Base-by-base conservation (phyloP, 2,329 filamentous ascomycete species). In the Claviceps cyperi region DNA sequence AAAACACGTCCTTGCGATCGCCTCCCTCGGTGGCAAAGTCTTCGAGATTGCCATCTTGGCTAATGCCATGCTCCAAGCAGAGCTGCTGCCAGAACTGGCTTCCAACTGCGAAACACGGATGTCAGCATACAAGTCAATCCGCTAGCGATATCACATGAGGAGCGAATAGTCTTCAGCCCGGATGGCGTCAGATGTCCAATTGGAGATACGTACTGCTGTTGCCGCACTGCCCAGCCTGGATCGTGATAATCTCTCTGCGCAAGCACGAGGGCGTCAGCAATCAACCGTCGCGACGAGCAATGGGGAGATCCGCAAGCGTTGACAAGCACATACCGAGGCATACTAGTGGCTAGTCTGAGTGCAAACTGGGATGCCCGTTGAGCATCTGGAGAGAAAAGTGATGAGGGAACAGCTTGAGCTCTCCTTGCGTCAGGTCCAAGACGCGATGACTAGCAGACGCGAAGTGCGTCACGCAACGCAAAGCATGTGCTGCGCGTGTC, bases 71-170 rank as follows among this genome's bases (percentile, higher is more conserved):
- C 70, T 98, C 92, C 66, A 91, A 85, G 68, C 92, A 98, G 53
- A 97, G 80, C 70, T 97, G 92, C 68, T 97, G 91, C 92, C 92
- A 98, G 71, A 98, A 98, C 65, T 97, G 88, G 62, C 87, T 91
- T 53, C 92, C 92, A 66, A 97, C 89, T 95, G 28, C 2, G 45
- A 15, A 15, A 14, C 15, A 22, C 24, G 9, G 3, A 9, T 32
- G 28, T 32, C 9, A 32, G 28, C 28, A 3, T 9, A 32, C 9
- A 32, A 32, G 9, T 32, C 28, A 3, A 32, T 32, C 8, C 28
- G 28, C 9, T 11, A n/a, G n/a, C 1, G 9, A 11, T 1, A 11
- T 11, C 9, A 3, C 3, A 32, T 11, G 28, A 32, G 28, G 28
- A 32, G 28, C 1, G 9, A 11, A 11, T 1, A 32, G 28, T 32